phyloP scores from a whole-genome alignment of 352 stramenopile species.

The Phytophthora sansomeana region DNA sequence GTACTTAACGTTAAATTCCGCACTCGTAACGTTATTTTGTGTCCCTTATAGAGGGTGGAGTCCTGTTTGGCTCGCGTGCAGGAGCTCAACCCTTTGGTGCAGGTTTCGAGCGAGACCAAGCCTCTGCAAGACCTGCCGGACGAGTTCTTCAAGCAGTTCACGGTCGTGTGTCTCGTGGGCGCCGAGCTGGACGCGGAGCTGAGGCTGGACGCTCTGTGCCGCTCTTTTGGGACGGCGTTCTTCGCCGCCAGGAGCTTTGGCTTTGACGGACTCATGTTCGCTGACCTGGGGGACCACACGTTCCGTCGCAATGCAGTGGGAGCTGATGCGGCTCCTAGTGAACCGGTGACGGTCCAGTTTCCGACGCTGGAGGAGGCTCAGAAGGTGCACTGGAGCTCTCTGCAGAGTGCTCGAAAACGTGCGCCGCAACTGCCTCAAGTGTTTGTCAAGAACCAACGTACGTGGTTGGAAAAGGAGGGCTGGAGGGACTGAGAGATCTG shows the following conservation, averaged over 20 bases:
- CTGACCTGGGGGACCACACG: slow-evolving; percentile 72
- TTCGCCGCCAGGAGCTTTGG: slow-evolving; percentile 82
- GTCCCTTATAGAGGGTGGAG: slow-evolving; percentile 61
- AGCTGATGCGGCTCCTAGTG: slow-evolving; percentile 39
- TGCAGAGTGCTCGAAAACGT: slow-evolving; percentile 76
- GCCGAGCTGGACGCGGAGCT: slow-evolving; percentile 56
- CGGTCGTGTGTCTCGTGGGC: slow-evolving; percentile 81
- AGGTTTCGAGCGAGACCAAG: slow-evolving; percentile 83
- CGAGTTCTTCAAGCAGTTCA: slow-evolving; percentile 89
- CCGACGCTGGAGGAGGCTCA: slow-evolving; percentile 61
- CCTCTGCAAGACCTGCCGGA: slow-evolving; percentile 57
- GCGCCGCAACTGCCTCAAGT: slow-evolving; percentile 75
- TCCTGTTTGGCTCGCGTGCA: slow-evolving; percentile 86
- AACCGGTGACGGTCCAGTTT: slow-evolving; percentile 58
- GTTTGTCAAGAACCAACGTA: slow-evolving; percentile 86
- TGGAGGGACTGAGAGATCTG: background rate
- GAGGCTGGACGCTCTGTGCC: slow-evolving; percentile 68
- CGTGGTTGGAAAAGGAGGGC: slow-evolving; percentile 2
- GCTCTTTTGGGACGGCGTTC: slow-evolving; percentile 65
- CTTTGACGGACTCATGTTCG: slow-evolving; percentile 82
- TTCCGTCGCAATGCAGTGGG: slow-evolving; percentile 59
- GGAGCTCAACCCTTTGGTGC: slow-evolving; percentile 95
- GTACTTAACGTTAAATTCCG: background rate
- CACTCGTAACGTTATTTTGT: slow-evolving; percentile 5
- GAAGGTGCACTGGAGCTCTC: slow-evolving; percentile 60